A percentile compares a stretch with the other conserved stretches of the same genome.
These are phyloP conservation scores for Huntiella savannae DNA, from an alignment of 2,329 filamentous ascomycete species.

Conservation along the genomic window DNA sequence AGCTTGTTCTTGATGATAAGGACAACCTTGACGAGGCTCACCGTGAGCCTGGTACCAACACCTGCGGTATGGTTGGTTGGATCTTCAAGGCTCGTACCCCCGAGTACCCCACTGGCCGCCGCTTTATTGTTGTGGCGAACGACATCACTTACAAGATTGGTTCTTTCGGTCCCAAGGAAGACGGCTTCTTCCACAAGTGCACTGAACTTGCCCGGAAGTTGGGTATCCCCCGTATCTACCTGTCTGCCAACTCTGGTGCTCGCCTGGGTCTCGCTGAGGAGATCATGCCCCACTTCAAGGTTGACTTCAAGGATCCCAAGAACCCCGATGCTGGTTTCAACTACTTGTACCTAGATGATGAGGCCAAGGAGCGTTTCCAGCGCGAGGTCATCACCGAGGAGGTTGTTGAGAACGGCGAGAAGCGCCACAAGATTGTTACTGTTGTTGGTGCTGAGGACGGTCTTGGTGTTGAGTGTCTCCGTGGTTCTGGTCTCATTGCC, in stretches of 20 bases:
- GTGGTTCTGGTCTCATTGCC: conserved; percentile 92
- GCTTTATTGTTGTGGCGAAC: conserved; percentile 94
- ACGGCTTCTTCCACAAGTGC: conserved; percentile 98
- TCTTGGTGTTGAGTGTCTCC: conserved; percentile 90
- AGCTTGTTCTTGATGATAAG: conserved; percentile 85
- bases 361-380: conserved; percentile 72
- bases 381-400: conserved; percentile 61
- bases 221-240: conserved; percentile 89
- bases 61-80: conserved; percentile 97
- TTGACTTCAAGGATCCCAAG: conserved; percentile 75
- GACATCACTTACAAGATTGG: conserved; percentile 99
- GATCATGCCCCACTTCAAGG: conserved; percentile 90
- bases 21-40: conserved; percentile 86
- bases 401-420: conserved; percentile 70
- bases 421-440: conserved; percentile 82
- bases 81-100: conserved; percentile 85
- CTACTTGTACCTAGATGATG: conserved; percentile 83
- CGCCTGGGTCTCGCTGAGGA: conserved; percentile 93
- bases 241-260: conserved; percentile 96
- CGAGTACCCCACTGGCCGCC: conserved; percentile 80
- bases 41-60: conserved; percentile 87
- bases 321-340: conserved; percentile 85
- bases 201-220: conserved; percentile 87
- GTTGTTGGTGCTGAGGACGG: conserved; percentile 88
- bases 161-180: conserved; percentile 89